Base-by-base conservation (phyloP, 306 rosid species). In the Fagus sylvatica region DNA sequence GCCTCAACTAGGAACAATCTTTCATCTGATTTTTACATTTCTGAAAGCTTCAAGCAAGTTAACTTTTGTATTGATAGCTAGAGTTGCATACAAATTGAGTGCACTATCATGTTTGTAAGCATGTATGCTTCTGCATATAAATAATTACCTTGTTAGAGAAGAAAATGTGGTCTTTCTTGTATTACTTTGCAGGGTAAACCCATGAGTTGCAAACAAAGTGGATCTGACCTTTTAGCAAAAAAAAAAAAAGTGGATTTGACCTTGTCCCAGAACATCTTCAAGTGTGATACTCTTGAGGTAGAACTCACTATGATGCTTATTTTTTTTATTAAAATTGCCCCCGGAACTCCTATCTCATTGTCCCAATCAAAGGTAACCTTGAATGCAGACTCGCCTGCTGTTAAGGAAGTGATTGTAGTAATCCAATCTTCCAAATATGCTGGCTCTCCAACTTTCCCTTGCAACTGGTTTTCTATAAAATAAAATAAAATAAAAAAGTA, bases 201-300 rank as follows among this genome's bases (percentile, higher is more conserved):
- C 97, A 93, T 0, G 98, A 88, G 81, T 91, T 88, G 84, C 94
- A 89, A 40, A 71, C 77, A 53, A 93, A 89, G 48, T 81, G 78
- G 76, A 93, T 69, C 48, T 51, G 54, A 16, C 84, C 90, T 2
- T 76, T n/a, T n/a, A n/a, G n/a, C n/a, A n/a, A n/a, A n/a, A n/a
- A n/a, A n/a, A n/a, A n/a, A n/a, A n/a, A 53, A 93, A 89, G 48
- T 81, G 78, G 76, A 93, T 69, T 41, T 51, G 54, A 16, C 84
- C 90, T 2, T 76, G 78, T 34, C 71, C 80, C 0, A 93, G 96
- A 80, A 89, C 51, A 43, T 84, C 88, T 64, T 87, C 87, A 17
- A 93, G 84, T 0, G 92, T 93, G 73, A 93, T 59, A 42, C 89
- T 84, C 11, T 78, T 88, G 19, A 93, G 96, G 65, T 11, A 86